Conservation (phyloP, 257 asterid species). For the Cynanchum wilfordii region DNA sequence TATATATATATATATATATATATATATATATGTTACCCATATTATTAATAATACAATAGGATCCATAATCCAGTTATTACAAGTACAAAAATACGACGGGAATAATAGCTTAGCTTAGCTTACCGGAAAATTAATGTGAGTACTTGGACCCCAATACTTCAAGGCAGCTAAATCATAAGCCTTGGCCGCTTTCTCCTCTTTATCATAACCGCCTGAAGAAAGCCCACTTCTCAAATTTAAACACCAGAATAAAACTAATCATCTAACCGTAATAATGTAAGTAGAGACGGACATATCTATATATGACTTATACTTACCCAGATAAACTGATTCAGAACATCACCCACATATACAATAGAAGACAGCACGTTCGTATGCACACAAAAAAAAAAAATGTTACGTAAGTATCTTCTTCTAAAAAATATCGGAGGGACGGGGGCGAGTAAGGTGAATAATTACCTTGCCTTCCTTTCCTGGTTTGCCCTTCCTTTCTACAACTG, state of each 20-base stretch:
- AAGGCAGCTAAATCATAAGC: constrained; percentile 92
- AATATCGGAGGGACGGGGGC: too few relatives aligned
- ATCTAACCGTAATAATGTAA: too few relatives aligned
- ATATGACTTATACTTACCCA: constrained; percentile 44
- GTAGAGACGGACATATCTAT: too few relatives aligned
- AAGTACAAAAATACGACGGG: neutral
- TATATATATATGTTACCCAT: neutral
- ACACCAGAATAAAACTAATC: too few relatives aligned
- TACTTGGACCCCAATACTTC: constrained; percentile 85
- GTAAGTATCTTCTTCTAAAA: neutral
- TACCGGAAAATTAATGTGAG: constrained; percentile 80
- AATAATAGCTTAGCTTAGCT: neutral
- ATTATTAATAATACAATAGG: too few relatives aligned
- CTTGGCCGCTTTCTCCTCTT: constrained; percentile 84
- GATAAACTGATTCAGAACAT: constrained; percentile 49
- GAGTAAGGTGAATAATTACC: constrained; percentile 6
- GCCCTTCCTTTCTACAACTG: constrained; percentile 33
- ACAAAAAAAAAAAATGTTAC: neutral
- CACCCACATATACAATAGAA: neutral
- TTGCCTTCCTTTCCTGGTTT: constrained; percentile 32
- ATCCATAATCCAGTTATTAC: too few relatives aligned
- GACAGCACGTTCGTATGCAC: neutral
- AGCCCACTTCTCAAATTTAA: too few relatives aligned
- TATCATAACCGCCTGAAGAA: constrained; percentile 74
- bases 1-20: too few relatives aligned